These are phyloP conservation scores for Boletus speciosus DNA, from an alignment of 768 basidiomycete species.

Conservation along the genomic window DNA sequence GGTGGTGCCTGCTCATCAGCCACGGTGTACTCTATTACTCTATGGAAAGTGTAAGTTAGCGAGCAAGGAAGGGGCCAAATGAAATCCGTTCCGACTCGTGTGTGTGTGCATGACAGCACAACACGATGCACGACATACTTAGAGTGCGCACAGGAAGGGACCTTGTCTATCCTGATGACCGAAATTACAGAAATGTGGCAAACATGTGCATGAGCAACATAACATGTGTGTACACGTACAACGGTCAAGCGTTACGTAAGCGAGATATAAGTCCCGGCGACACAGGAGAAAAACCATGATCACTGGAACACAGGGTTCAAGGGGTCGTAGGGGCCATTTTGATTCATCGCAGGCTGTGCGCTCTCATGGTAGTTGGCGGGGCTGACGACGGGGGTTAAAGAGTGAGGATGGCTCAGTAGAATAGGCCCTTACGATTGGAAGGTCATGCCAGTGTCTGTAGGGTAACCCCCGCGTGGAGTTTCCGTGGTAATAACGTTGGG, in stretches of 20 bases:
- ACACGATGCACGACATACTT: neutral
- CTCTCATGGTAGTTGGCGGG: conserved; percentile 2
- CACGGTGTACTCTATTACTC: conserved; percentile 5
- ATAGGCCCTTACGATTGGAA: conserved; percentile 8
- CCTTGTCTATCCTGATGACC: conserved; percentile 1
- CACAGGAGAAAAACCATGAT: neutral
- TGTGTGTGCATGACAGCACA: conserved; percentile 1
- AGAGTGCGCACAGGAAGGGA: conserved; percentile 16
- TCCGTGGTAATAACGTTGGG: neutral
- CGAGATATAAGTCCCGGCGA: neutral
- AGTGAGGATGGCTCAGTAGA: neutral
- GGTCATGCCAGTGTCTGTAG: neutral
- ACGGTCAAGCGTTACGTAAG: neutral
- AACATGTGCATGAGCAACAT: conserved; percentile 19
- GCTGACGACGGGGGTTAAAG: conserved; percentile 9
- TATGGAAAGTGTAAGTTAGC: conserved; percentile 18
- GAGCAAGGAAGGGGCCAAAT: conserved; percentile 4
- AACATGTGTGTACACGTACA: conserved; percentile 4
- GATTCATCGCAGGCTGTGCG: conserved; percentile 9
- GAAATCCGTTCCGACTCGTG: conserved; percentile 8
- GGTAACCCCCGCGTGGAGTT: conserved; percentile 2
- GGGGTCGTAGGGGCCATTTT: conserved; percentile 6
- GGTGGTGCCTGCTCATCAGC: neutral
- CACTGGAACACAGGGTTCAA: conserved; percentile 8
- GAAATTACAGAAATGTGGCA: conserved; percentile 24